Evolutionary conservation across 768 basidiomycete species (phyloP).

Genomic region (Serendipita vermifera): DNA sequence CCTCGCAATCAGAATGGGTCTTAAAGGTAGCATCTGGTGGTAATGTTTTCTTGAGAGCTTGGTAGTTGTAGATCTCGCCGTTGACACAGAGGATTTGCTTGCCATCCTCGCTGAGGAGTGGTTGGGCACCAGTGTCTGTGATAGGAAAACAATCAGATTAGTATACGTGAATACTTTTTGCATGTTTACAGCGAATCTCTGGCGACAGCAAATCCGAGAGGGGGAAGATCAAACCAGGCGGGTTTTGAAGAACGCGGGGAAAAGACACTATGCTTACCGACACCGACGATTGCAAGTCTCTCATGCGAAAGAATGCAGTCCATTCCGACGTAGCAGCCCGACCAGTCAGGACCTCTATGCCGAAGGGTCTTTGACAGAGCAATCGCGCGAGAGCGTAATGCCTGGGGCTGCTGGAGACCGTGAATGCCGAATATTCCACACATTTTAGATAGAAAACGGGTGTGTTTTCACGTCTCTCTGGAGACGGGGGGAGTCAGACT

Average conservation of each 20-base stretch:
- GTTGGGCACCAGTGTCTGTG: slow-evolving; percentile 91
- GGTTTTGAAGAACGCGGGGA: not conserved
- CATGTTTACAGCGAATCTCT: slow-evolving; percentile 5
- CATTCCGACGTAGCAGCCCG: slow-evolving; percentile 81
- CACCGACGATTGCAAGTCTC: slow-evolving; percentile 92
- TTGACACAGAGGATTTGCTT: slow-evolving; percentile 83
- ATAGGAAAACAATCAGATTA: not conserved
- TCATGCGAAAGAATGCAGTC: slow-evolving; percentile 82
- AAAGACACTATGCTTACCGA: slow-evolving; percentile 42
- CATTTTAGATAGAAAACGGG: too few relatives aligned
- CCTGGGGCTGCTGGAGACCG: slow-evolving; percentile 56
- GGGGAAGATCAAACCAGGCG: slow-evolving; percentile 8
- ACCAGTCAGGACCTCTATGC: slow-evolving; percentile 98
- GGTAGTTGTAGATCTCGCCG: slow-evolving; percentile 98
- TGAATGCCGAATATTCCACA: slow-evolving; percentile 88
- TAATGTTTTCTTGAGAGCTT: slow-evolving; percentile 57
- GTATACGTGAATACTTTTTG: not conserved
- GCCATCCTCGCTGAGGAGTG: slow-evolving; percentile 74
- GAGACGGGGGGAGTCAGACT: too few relatives aligned
- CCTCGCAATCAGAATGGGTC: slow-evolving; percentile 96
- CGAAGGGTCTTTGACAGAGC: slow-evolving; percentile 80
- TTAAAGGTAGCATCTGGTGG: slow-evolving; percentile 67
- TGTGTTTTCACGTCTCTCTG: too few relatives aligned
- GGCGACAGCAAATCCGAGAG: slow-evolving; percentile 19
- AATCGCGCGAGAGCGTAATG: slow-evolving; percentile 60